phyloP scores from a whole-genome alignment of 2,329 filamentous ascomycete species.

The Diaporthe caulivora region DNA sequence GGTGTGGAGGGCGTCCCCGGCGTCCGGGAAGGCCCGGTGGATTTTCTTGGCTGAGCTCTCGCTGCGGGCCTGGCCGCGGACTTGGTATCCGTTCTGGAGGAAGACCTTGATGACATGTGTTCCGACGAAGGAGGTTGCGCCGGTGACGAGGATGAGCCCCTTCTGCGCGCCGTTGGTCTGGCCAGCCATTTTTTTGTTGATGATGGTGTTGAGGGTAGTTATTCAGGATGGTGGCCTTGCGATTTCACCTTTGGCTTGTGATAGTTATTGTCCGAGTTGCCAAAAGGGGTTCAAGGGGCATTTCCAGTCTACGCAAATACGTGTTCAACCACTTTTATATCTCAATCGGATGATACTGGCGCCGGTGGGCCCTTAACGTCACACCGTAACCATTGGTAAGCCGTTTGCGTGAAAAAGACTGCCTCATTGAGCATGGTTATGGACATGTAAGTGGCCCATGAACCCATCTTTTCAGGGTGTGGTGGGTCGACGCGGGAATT shows the following conservation, averaged over 20 bases:
- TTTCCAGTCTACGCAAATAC: neutral
- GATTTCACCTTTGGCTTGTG: neutral
- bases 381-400: constrained; percentile 12
- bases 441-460: neutral
- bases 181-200: neutral
- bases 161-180: constrained; percentile 25
- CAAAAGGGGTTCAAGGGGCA: neutral
- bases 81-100: constrained; percentile 44
- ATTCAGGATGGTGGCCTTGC: neutral
- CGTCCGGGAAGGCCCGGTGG: constrained; percentile 47
- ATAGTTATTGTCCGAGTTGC: too few species aligned
- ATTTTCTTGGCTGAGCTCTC: constrained; percentile 45
- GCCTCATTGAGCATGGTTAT: constrained; percentile 3
- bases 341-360: constrained; percentile 22
- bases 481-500: constrained; percentile 2
- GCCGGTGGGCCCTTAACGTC: constrained; percentile 23
- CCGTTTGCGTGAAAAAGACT: constrained; percentile 8
- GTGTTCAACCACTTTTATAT: neutral
- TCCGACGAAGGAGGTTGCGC: constrained; percentile 47
- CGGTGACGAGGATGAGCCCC: constrained; percentile 42
- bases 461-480: constrained; percentile 28
- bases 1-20: constrained; percentile 46
- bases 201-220: too few species aligned
- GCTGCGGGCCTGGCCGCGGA: constrained; percentile 45
- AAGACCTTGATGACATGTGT: constrained; percentile 45